Percentiles rank a stretch among this genome's conserved stretches.
Evolutionary conservation across 306 rosid species (phyloP).

Genomic region (Acacia crassicarpa): DNA sequence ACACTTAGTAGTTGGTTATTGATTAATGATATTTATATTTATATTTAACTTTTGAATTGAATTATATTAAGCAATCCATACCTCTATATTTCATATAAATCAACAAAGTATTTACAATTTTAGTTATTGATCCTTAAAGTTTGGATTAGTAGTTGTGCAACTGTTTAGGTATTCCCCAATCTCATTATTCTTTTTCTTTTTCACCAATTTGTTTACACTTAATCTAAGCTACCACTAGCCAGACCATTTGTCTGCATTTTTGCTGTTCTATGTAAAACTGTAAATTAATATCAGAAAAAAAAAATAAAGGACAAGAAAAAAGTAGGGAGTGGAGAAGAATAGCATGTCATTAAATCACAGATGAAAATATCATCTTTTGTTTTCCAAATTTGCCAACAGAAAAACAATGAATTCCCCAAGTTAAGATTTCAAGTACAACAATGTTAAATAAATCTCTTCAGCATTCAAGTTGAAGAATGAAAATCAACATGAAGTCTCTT

Average conservation of each 20-base stretch:
- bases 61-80: too few species aligned
- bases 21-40: too few species aligned
- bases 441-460: slow-evolving; percentile 10
- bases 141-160: not conserved
- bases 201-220: not conserved
- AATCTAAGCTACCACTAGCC: not conserved
- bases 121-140: not conserved
- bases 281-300: not conserved
- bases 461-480: slow-evolving; percentile 37
- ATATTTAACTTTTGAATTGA: too few species aligned
- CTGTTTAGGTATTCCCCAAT: not conserved
- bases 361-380: not conserved
- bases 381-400: not conserved
- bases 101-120: not conserved
- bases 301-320: not conserved
- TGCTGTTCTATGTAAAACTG: not conserved
- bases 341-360: not conserved
- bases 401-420: not conserved
- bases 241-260: not conserved
- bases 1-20: too few species aligned
- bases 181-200: not conserved
- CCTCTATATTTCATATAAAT: not conserved
- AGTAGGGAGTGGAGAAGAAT: not conserved
- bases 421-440: not conserved
- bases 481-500: slow-evolving; percentile 27